Evolutionary conservation across 768 basidiomycete species (phyloP).

Genomic region (Mycena rosella): DNA sequence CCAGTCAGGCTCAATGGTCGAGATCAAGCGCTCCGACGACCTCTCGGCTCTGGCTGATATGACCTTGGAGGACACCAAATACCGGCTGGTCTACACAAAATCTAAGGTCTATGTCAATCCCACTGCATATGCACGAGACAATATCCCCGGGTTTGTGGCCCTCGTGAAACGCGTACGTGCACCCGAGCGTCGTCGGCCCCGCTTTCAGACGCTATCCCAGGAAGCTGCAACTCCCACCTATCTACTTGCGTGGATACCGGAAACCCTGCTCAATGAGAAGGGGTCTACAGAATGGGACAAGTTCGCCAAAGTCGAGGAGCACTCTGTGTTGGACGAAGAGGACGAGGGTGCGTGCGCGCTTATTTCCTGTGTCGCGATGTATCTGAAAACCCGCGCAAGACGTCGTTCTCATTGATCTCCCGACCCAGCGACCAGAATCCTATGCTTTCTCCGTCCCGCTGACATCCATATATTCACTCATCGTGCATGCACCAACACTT

Average conservation of each 20-base stretch:
- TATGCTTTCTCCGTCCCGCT: slow-evolving; percentile 97
- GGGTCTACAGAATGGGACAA: slow-evolving; percentile 91
- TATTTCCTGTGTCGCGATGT: slow-evolving; percentile 16
- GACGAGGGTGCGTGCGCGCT: slow-evolving; percentile 70
- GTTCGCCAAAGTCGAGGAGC: slow-evolving; percentile 88
- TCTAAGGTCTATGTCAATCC: slow-evolving; percentile 97
- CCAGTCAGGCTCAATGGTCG: slow-evolving; percentile 79
- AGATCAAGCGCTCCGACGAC: slow-evolving; percentile 67
- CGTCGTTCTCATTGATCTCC: slow-evolving; percentile 87
- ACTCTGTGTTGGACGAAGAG: slow-evolving; percentile 67
- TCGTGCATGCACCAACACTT: slow-evolving; percentile 86
- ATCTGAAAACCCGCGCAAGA: slow-evolving; percentile 51
- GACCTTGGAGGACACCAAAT: slow-evolving; percentile 67
- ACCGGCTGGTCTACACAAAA: slow-evolving; percentile 88
- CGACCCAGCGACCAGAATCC: slow-evolving; percentile 85
- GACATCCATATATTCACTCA: slow-evolving; percentile 89
- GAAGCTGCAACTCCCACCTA: slow-evolving; percentile 83
- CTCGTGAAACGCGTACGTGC: slow-evolving; percentile 87
- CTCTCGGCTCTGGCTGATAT: slow-evolving; percentile 38
- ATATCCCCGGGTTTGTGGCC: slow-evolving; percentile 93
- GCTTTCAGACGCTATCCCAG: slow-evolving; percentile 51
- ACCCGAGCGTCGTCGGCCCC: slow-evolving; percentile 19
- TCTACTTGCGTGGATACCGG: slow-evolving; percentile 94
- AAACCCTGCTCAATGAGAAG: slow-evolving; percentile 84
- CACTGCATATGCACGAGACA: slow-evolving; percentile 91